Conservation (phyloP, 1,284 basidiomycete genomes). For the Rhodotorula sp. region DNA sequence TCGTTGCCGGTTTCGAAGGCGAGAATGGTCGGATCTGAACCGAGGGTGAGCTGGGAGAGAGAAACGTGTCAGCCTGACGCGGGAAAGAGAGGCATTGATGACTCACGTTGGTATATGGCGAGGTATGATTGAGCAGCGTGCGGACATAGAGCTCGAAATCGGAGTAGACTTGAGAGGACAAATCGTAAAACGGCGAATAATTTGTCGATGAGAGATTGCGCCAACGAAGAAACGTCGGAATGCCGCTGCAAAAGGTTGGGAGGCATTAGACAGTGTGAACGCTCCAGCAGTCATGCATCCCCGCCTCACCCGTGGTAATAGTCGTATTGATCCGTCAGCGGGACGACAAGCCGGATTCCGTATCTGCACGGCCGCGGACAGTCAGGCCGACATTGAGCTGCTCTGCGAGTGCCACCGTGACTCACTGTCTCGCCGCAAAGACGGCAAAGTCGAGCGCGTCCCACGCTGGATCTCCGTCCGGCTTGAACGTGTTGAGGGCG, state of each 20-base stretch:
- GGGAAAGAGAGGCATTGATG: background rate
- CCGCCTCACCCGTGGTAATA: slow-evolving; percentile 40
- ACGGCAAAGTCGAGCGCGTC: slow-evolving; percentile 51
- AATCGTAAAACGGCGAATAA: slow-evolving; percentile 37
- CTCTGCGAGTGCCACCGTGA: too few relatives aligned
- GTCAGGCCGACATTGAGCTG: background rate
- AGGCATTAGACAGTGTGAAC: slow-evolving; percentile 10
- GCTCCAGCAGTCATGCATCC: too few relatives aligned
- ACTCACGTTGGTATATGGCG: slow-evolving; percentile 29
- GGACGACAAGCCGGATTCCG: slow-evolving; percentile 50
- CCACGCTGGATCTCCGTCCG: slow-evolving; percentile 43
- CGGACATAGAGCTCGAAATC: slow-evolving; percentile 40
- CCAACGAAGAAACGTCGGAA: slow-evolving; percentile 43
- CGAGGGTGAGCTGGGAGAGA: slow-evolving; percentile 24
- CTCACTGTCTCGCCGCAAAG: slow-evolving; percentile 45
- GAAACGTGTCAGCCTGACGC: background rate
- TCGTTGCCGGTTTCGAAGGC: slow-evolving; percentile 53
- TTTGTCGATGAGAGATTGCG: slow-evolving; percentile 34
- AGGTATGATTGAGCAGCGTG: slow-evolving; percentile 34
- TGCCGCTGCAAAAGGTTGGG: slow-evolving; percentile 16
- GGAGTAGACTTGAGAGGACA: slow-evolving; percentile 20
- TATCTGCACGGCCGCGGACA: slow-evolving; percentile 33
- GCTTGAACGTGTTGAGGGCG: slow-evolving; percentile 47
- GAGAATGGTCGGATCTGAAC: slow-evolving; percentile 37
- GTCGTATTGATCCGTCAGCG: slow-evolving; percentile 49